These are phyloP conservation scores for Ogataea dorogensis DNA, from an alignment of 805 yeast species.

Conservation along the genomic window DNA sequence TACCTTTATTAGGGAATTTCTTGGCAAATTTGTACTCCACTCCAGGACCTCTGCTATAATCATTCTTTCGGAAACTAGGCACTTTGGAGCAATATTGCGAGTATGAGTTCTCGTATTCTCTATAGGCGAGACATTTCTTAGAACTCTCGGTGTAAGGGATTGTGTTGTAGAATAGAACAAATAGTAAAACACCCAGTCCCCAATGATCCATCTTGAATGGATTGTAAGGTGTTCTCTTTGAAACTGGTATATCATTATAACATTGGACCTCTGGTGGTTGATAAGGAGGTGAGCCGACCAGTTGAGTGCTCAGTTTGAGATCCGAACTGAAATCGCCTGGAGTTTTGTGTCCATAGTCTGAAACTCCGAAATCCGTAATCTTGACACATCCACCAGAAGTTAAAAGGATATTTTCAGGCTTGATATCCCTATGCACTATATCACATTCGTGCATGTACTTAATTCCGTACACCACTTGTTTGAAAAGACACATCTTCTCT, in stretches of 20 bases:
- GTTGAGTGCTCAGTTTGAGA: conserved; percentile 42
- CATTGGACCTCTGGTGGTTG: conserved; percentile 77
- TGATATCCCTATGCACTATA: conserved; percentile 90
- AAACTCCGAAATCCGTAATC: conserved; percentile 92
- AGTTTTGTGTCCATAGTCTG: conserved; percentile 62
- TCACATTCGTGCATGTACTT: conserved; percentile 68
- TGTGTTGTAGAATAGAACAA: conserved; percentile 56
- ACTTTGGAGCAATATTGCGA: conserved; percentile 36
- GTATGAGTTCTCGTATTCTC: conserved; percentile 50
- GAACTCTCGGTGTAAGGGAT: conserved; percentile 61
- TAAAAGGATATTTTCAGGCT: conserved; percentile 88
- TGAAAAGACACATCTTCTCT: conserved; percentile 70
- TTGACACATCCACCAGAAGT: conserved; percentile 57
- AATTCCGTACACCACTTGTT: conserved; percentile 66
- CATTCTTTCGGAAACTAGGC: conserved; percentile 47
- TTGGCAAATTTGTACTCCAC: conserved; percentile 68
- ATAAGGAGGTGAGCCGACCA: conserved; percentile 84
- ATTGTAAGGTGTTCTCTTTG: conserved; percentile 43
- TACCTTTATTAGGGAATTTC: conserved; percentile 57
- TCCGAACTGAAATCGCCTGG: conserved; percentile 52
- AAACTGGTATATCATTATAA: conserved; percentile 38
- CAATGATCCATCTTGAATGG: conserved; percentile 74
- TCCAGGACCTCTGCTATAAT: conserved; percentile 60
- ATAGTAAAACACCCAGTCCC: conserved; percentile 71
- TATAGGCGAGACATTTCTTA: conserved; percentile 42